Conservation (phyloP, 306 rosid genomes). For the Rosa lucieae region DNA sequence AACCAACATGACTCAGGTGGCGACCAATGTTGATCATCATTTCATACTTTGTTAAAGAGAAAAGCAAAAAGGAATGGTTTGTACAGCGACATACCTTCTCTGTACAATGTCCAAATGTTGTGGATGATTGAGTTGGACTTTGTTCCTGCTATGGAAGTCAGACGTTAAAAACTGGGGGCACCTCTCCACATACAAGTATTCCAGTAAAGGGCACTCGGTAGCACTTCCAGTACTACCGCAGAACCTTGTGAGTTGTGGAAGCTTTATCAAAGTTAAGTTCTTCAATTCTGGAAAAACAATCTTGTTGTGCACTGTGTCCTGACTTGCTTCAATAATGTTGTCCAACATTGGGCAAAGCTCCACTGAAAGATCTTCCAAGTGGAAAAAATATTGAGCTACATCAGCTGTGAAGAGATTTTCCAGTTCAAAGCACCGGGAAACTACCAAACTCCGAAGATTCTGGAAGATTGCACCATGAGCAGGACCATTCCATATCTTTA, state of each 20-base stretch:
- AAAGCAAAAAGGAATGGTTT: no score
- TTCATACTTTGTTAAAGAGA: no score
- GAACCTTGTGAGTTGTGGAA: no score
- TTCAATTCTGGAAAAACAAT: no score
- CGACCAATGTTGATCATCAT: no score
- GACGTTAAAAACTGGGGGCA: background rate
- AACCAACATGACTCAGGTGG: no score
- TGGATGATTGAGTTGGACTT: conserved; percentile 3
- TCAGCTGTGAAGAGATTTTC: background rate
- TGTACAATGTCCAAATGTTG: background rate
- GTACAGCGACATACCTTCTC: conserved; percentile 2
- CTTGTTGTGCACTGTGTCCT: no score
- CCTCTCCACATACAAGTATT: no score
- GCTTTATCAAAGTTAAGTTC: no score
- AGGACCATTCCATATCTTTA: conserved; percentile 1
- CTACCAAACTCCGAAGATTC: background rate
- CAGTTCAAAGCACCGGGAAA: background rate
- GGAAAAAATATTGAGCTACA: background rate
- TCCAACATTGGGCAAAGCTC: background rate
- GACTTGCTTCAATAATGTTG: background rate
- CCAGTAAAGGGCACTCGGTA: no score
- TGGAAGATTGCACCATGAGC: background rate
- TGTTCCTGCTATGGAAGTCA: background rate
- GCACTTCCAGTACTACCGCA: no score
- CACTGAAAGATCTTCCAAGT: conserved; percentile 8